A percentile compares a stretch with the other conserved stretches of the same genome.
Conservation (phyloP, 2,329 filamentous ascomycete genomes). For the Allantophomopsis lycopodina region DNA sequence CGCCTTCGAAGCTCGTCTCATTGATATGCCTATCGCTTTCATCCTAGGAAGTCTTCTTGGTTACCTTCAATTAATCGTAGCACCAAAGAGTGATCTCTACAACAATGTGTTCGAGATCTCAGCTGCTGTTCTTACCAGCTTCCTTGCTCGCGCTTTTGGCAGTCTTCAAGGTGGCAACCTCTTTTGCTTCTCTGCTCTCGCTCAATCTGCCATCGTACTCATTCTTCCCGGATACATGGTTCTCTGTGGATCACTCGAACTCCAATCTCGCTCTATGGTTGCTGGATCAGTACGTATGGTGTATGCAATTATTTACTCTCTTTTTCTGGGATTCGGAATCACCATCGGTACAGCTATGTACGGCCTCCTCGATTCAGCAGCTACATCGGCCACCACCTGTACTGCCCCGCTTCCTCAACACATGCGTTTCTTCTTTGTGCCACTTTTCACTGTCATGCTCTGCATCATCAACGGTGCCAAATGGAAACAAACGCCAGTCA, state of each 20-base stretch:
- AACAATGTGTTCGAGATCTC: conserved; percentile 52
- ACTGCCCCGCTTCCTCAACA: conserved; percentile 30
- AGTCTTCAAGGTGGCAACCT: conserved; percentile 33
- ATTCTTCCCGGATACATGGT: conserved; percentile 54
- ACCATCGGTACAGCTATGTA: conserved; percentile 41
- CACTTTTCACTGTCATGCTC: conserved; percentile 58
- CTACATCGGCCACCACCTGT: conserved; percentile 30
- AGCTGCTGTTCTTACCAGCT: conserved; percentile 46
- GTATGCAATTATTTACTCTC: conserved; percentile 42
- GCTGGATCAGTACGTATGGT: conserved; percentile 44
- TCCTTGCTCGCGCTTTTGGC: conserved; percentile 47
- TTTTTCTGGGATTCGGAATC: conserved; percentile 42
- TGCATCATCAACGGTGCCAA: conserved; percentile 70
- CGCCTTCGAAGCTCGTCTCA: conserved; percentile 55
- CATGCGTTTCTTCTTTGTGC: conserved; percentile 58
- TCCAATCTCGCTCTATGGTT: conserved; percentile 39
- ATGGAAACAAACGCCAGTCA: conserved; percentile 66
- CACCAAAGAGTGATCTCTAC: conserved; percentile 55
- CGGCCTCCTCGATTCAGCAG: conserved; percentile 32
- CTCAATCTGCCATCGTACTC: conserved; percentile 51
- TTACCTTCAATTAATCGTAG: conserved; percentile 54
- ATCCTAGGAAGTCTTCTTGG: conserved; percentile 58
- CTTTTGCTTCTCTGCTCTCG: conserved; percentile 53
- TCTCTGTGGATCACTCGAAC: conserved; percentile 38
- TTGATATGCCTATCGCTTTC: conserved; percentile 63